Percentiles rank a stretch among this genome's conserved stretches.
phyloP scores from a whole-genome alignment of 768 basidiomycete genomes.

The Rhodotorula sphaerocarpa region DNA sequence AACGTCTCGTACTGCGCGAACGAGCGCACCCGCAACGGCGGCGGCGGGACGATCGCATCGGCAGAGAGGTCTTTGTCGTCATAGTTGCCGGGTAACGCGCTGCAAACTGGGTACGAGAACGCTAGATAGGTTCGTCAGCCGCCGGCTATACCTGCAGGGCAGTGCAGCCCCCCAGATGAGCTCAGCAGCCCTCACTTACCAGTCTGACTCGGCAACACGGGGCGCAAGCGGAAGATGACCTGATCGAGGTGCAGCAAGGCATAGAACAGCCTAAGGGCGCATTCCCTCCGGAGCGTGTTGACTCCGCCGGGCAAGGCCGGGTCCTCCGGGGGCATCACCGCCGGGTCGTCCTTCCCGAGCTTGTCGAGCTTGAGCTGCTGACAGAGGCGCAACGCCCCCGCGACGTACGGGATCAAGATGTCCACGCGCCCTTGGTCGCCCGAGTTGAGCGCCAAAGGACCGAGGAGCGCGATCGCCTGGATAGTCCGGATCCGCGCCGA shows the following conservation, averaged over 20 bases:
- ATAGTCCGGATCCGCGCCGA: constrained; percentile 11
- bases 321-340: constrained; percentile 16
- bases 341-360: constrained; percentile 22
- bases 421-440: constrained; percentile 13
- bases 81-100: constrained; percentile 20
- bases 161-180: not conserved
- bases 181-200: not conserved
- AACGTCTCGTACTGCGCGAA: constrained; percentile 13
- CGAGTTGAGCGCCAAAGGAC: constrained; percentile 21
- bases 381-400: not conserved
- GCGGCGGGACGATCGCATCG: not conserved
- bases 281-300: constrained; percentile 9
- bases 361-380: constrained; percentile 30
- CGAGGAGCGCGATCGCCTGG: constrained; percentile 15
- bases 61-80: constrained; percentile 12
- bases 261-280: constrained; percentile 16
- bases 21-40: constrained; percentile 1
- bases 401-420: constrained; percentile 18
- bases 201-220: constrained; percentile 16
- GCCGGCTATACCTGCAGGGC: no score
- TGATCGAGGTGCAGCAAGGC: constrained; percentile 23
- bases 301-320: constrained; percentile 9
- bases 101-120: constrained; percentile 1
- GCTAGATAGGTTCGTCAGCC: no score
- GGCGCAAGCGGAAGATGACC: constrained; percentile 13